Evolutionary conservation across 2,329 filamentous ascomycete species (phyloP).

Genomic region (Stachybotrys chlorohalonatus): DNA sequence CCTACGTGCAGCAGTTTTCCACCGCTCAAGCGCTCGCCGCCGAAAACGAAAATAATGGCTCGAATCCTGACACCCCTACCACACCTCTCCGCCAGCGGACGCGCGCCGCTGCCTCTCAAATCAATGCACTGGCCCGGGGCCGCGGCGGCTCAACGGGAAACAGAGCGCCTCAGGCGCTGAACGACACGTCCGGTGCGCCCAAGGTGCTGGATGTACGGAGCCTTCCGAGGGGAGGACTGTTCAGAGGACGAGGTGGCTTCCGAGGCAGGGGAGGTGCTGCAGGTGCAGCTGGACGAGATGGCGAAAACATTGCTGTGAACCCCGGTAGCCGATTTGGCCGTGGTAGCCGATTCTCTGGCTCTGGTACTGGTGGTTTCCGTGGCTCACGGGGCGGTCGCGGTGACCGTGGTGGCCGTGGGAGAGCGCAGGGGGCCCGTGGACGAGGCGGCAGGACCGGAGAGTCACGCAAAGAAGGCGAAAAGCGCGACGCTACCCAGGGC

Average conservation of each 20-base stretch:
- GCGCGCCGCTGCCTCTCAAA: constrained; percentile 22
- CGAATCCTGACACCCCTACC: constrained; percentile 5
- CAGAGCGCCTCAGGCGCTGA: neutral
- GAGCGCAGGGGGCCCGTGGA: constrained; percentile 4
- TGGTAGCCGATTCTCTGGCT: neutral
- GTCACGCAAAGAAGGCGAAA: constrained; percentile 2
- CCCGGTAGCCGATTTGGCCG: constrained; percentile 2
- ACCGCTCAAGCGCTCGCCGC: constrained; percentile 24
- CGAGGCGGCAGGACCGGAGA: constrained; percentile 4
- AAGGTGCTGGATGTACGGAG: constrained; percentile 30
- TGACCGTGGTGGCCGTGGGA: constrained; percentile 9
- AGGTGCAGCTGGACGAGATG: neutral
- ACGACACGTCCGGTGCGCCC: constrained; percentile 10
- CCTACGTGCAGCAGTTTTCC: constrained; percentile 27
- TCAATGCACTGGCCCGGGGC: constrained; percentile 19
- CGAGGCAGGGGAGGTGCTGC: constrained; percentile 15
- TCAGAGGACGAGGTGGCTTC: constrained; percentile 10
- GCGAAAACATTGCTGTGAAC: neutral
- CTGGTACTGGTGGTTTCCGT: constrained; percentile 2
- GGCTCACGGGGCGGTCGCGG: constrained; percentile 9
- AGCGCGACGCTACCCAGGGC: constrained; percentile 11
- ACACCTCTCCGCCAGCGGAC: constrained; percentile 16
- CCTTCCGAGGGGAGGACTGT: constrained; percentile 17
- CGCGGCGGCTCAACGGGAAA: constrained; percentile 4
- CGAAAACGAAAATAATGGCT: constrained; percentile 13